Evolutionary conservation across 2,329 filamentous ascomycete genomes (phyloP).

Genomic region (Talaromyces atroroseus): DNA sequence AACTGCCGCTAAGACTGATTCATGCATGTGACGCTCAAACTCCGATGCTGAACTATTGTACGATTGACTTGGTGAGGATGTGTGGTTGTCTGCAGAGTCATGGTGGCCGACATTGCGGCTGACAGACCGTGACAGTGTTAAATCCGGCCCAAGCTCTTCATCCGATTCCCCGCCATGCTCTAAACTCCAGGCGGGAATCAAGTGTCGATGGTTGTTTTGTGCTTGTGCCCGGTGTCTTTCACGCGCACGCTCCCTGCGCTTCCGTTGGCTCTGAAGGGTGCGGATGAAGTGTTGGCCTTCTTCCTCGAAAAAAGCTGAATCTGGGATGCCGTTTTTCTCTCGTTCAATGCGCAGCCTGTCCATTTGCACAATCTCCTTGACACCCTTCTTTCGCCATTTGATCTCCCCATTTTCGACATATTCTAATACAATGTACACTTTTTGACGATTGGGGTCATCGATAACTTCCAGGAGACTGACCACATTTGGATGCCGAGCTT

Average conservation of each 20-base stretch:
- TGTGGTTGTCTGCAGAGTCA: slow-evolving; percentile 33
- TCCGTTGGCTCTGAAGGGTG: slow-evolving; percentile 31
- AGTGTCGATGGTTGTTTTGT: slow-evolving; percentile 46
- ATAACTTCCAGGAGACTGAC: slow-evolving; percentile 95
- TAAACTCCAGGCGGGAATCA: slow-evolving; percentile 72
- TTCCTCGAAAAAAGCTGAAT: slow-evolving; percentile 52
- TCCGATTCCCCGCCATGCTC: slow-evolving; percentile 65
- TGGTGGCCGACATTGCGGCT: slow-evolving; percentile 30
- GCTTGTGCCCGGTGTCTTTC: slow-evolving; percentile 57
- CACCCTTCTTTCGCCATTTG: slow-evolving; percentile 83
- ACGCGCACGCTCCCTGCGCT: slow-evolving; percentile 51
- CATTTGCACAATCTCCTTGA: slow-evolving; percentile 73
- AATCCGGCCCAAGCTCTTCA: slow-evolving; percentile 38
- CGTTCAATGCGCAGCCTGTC: slow-evolving; percentile 75
- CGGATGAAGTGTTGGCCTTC: slow-evolving; percentile 40
- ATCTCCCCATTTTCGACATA: slow-evolving; percentile 93
- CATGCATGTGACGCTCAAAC: slow-evolving; percentile 23
- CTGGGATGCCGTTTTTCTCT: slow-evolving; percentile 68
- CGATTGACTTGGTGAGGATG: slow-evolving; percentile 48
- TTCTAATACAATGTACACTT: slow-evolving; percentile 97
- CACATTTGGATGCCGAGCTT: slow-evolving; percentile 95
- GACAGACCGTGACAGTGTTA: slow-evolving; percentile 28
- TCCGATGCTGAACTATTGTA: slow-evolving; percentile 47
- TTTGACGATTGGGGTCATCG: slow-evolving; percentile 90
- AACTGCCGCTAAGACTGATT: slow-evolving; percentile 48